Evolutionary conservation across 192 early-diverging fungal species (phyloP).

Genomic region (Chytriomyces hyalinus): DNA sequence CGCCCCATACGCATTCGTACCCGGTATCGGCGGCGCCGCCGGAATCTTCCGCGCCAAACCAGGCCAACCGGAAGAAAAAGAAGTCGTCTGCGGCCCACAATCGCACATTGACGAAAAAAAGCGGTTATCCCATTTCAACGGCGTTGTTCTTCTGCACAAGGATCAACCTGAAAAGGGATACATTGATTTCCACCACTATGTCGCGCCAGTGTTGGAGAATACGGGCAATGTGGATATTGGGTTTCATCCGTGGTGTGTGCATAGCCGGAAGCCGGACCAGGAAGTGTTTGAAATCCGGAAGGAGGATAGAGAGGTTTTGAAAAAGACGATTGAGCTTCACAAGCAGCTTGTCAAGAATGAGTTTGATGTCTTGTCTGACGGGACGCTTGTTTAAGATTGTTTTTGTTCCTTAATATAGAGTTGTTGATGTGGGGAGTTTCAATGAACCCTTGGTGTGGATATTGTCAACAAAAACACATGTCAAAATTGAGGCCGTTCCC

Average conservation of each 20-base stretch:
- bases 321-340: conserved; percentile 21
- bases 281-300: conserved; percentile 14
- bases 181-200: conserved; percentile 34
- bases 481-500: conserved; percentile 8
- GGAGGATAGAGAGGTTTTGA: background rate
- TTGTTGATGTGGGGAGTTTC: too few species aligned
- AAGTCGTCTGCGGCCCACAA: conserved; percentile 40
- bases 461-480: background rate
- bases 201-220: conserved; percentile 14
- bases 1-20: conserved; percentile 51
- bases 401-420: too few species aligned
- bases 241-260: conserved; percentile 45
- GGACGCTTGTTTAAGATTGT: too few species aligned
- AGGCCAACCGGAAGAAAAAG: conserved; percentile 28
- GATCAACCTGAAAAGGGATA: conserved; percentile 20
- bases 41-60: conserved; percentile 36
- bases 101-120: conserved; percentile 38
- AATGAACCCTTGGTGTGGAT: too few species aligned
- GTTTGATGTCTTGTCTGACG: background rate
- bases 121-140: conserved; percentile 41
- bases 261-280: conserved; percentile 9
- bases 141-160: conserved; percentile 44
- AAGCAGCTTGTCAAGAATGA: conserved; percentile 10
- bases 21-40: conserved; percentile 28
- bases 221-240: conserved; percentile 45